Evolutionary conservation across 208 protist species (phyloP).

Genomic region (Acanthamoeba lugdunensis): DNA sequence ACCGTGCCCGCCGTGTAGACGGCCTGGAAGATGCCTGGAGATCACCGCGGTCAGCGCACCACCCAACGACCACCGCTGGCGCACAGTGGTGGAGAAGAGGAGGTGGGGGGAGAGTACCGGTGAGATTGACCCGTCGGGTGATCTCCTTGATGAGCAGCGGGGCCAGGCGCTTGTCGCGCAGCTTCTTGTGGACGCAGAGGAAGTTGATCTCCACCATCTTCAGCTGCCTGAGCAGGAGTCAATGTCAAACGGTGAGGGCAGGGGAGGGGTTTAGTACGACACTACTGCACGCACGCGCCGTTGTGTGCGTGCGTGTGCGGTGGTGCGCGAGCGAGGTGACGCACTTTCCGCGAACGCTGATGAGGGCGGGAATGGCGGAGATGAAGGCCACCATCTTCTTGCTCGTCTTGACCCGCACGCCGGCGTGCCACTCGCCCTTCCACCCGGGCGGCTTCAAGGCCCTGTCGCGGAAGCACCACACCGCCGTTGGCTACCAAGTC

Average conservation of each 20-base stretch:
- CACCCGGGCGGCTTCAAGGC: slow-evolving; percentile 96
- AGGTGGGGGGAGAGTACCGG: slow-evolving; percentile 55
- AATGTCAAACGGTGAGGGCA: neutral
- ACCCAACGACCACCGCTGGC: neutral
- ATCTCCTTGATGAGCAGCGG: slow-evolving; percentile 97
- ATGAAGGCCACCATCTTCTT: slow-evolving; percentile 96
- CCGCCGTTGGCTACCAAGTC: neutral
- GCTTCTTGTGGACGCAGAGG: slow-evolving; percentile 98
- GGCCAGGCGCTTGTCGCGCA: slow-evolving; percentile 96
- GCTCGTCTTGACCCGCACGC: slow-evolving; percentile 91
- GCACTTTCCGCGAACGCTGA: slow-evolving; percentile 83
- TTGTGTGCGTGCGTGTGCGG: neutral
- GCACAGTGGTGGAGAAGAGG: no score
- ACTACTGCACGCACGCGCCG: no score
- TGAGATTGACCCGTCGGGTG: slow-evolving; percentile 97
- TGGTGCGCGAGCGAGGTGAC: neutral
- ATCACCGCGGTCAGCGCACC: neutral
- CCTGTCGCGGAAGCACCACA: slow-evolving; percentile 73
- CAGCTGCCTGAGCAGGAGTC: neutral
- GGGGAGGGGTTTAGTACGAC: neutral
- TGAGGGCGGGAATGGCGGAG: slow-evolving; percentile 92
- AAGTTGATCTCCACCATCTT: slow-evolving; percentile 99
- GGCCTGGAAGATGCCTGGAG: slow-evolving; percentile 93
- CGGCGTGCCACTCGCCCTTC: slow-evolving; percentile 95
- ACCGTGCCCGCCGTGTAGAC: slow-evolving; percentile 97